These are phyloP conservation scores for Aspergillus sp. DNA, from an alignment of 2,329 filamentous ascomycete genomes.

Conservation along the genomic window DNA sequence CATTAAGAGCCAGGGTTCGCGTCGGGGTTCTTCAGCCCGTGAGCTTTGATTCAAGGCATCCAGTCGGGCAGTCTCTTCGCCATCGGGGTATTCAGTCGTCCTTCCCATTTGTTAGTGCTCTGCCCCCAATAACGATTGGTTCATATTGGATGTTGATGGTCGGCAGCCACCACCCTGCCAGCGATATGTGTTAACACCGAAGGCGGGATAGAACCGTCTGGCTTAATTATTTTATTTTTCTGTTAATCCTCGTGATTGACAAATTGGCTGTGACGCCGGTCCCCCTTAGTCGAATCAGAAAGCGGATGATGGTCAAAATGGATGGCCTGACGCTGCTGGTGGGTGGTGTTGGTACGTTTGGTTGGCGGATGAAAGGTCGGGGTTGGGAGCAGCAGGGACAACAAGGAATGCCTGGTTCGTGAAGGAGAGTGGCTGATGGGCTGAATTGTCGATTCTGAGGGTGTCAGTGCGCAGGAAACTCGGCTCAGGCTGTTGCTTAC, in stretches of 20 bases:
- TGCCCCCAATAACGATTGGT: background rate
- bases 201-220: background rate
- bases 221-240: background rate
- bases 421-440: background rate
- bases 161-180: background rate
- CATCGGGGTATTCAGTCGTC: background rate
- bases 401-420: background rate
- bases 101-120: background rate
- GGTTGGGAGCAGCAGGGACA: background rate
- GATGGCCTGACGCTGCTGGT: background rate
- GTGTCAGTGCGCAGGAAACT: too few relatives aligned
- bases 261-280: background rate
- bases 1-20: background rate
- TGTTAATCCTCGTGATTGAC: conserved; percentile 1
- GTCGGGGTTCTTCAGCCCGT: background rate
- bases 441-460: too few relatives aligned
- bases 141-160: background rate
- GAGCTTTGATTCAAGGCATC: background rate
- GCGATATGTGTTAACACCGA: background rate
- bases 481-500: too few relatives aligned
- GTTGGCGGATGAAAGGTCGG: background rate
- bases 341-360: too few relatives aligned
- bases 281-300: background rate
- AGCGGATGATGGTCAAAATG: background rate
- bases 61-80: background rate